Conservation (phyloP, 495 filamentous ascomycete genomes). For the Choiromyces venosus region DNA sequence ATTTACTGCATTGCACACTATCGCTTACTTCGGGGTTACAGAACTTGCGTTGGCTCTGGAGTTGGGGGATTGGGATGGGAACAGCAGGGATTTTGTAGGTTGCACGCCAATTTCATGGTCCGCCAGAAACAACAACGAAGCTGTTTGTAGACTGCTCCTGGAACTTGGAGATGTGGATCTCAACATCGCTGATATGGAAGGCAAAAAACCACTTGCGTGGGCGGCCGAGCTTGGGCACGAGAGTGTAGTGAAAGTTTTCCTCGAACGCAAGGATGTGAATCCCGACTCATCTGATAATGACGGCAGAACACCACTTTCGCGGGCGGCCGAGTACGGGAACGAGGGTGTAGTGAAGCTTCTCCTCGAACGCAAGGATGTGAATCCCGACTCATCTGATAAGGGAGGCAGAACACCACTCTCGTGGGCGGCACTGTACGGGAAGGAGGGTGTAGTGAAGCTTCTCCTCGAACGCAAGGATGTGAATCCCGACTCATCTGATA, state of each 20-base stretch:
- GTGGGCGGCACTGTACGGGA: slow-evolving; percentile 21
- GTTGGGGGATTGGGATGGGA: background rate
- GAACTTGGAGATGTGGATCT: background rate
- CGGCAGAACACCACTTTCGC: slow-evolving; percentile 35
- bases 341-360: slow-evolving; percentile 32
- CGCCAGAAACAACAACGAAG: background rate
- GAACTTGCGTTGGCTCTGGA: background rate
- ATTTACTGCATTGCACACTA: background rate
- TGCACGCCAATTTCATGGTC: background rate
- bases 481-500: no score
- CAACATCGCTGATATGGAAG: background rate
- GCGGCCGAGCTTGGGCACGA: slow-evolving; percentile 44
- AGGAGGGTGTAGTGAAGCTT: slow-evolving; percentile 27
- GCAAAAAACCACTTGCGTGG: slow-evolving; percentile 42
- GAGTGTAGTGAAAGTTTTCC: slow-evolving; percentile 31
- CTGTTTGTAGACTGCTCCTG: background rate
- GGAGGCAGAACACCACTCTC: slow-evolving; percentile 21
- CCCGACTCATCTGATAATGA: slow-evolving; percentile 21
- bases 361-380: slow-evolving; percentile 17
- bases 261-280: slow-evolving; percentile 20
- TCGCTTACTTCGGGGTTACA: background rate
- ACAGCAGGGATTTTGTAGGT: background rate
- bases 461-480: slow-evolving; percentile 28
- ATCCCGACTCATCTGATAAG: slow-evolving; percentile 18
- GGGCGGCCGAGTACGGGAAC: slow-evolving; percentile 23